These are phyloP conservation scores for Nakazawaea ernobii DNA, from an alignment of 805 yeast genomes.

Conservation along the genomic window DNA sequence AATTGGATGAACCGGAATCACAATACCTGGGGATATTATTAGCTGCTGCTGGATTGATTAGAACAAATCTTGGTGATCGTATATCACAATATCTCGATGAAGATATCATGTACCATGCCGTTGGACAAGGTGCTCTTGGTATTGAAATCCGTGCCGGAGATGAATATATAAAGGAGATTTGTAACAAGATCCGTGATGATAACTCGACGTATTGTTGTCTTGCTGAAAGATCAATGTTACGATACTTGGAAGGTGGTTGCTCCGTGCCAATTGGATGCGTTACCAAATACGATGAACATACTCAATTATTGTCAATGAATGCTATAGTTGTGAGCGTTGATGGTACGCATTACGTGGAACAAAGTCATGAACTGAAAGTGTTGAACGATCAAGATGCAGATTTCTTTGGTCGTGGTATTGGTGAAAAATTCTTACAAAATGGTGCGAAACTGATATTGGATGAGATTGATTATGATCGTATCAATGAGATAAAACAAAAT, in stretches of 20 bases:
- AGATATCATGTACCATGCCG: constrained; percentile 89
- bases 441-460: constrained; percentile 87
- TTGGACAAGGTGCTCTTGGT: constrained; percentile 98
- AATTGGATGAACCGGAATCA: constrained; percentile 68
- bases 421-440: constrained; percentile 53
- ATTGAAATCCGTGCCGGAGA: constrained; percentile 80
- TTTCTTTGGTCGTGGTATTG: constrained; percentile 63
- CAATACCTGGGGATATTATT: constrained; percentile 70
- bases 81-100: constrained; percentile 67
- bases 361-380: constrained; percentile 33
- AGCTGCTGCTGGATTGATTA: constrained; percentile 87
- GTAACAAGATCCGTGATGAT: constrained; percentile 59
- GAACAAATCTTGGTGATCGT: constrained; percentile 68
- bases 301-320: constrained; percentile 44
- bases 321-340: constrained; percentile 83
- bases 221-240: constrained; percentile 85
- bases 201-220: constrained; percentile 69
- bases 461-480: constrained; percentile 65
- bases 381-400: constrained; percentile 55
- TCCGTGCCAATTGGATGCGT: constrained; percentile 95
- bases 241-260: constrained; percentile 94
- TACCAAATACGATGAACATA: constrained; percentile 37
- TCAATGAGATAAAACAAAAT: constrained; percentile 35
- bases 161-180: constrained; percentile 46
- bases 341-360: constrained; percentile 68